Base-by-base conservation (phyloP, 768 basidiomycete species). In the Coprinellus micaceus region DNA sequence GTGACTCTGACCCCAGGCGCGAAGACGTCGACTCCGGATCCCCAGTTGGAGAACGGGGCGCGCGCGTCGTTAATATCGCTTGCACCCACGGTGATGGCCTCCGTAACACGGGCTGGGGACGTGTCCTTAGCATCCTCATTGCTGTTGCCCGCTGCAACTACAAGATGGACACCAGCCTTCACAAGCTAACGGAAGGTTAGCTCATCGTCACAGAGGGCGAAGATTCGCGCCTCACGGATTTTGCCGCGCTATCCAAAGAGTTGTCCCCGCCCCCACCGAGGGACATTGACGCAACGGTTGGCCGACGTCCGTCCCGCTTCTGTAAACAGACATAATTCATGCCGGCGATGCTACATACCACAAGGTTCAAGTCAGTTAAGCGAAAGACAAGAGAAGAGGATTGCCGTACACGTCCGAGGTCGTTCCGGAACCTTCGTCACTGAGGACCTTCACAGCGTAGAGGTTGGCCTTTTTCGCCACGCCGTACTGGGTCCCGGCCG, bases 251-350 rank as follows among this genome's bases (percentile, higher is more conserved):
- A 60, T 99, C 94, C 49, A 98, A 80, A 33, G 90, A 81, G n/a
- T 75, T 79, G 3, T 90, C 91, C 76, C 94, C 95, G 56, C 92
- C 91, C 63, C 96, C 96, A 59, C 97, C 97, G 49, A 99, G 87
- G 69, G 87, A 90, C 97, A 99, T 97, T 80, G 95, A 95, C 43
- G 88, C 91, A 51, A 95, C 93, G 17, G 93, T 67, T 3, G 76
- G 72, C n/a, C 36, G 65, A 63, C 9, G 63, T 29, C 7, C 50
- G 22, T 30, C 62, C 65, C 24, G 58, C 56, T 3, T 29, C 36
- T 21, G 58, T 33, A 6, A 33, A 33, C 43, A 9, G n/a, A 74
- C 75, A 58, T 63, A 77, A 55, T 73, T 63, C 40, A 75, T 54
- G 2, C 70, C 71, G 4, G 64, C 63, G 43, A 74, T 61, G 44